Base-by-base conservation (phyloP, 306 rosid species). In the Elaeagnus macrophylla region DNA sequence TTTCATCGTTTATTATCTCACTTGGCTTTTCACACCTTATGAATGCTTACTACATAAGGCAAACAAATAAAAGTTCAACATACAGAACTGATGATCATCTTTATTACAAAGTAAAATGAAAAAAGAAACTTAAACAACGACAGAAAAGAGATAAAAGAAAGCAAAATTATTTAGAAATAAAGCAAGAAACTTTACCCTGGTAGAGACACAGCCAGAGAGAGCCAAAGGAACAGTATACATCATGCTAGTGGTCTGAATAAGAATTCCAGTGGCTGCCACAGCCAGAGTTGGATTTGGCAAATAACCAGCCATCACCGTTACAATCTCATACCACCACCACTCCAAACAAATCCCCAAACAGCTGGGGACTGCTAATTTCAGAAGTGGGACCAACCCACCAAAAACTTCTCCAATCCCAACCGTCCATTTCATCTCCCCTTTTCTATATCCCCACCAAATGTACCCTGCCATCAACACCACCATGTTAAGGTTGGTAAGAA, bases 321-420 rank as follows among this genome's bases (percentile, higher is more conserved):
- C 86, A 17, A 91, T 91, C 81, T 91, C 99, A 19, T 91, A 91
- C 99, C 99, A 91, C 99, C 99, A 91, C 99, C 99, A 91, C 76
- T 91, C 99, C 79, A 91, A 69, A 48, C 99, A 91, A 45, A 91
- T 91, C 51, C 88, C 93, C 16, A 91, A 50, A 32, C 99, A 87
- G 48, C 99, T 91, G 8, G 99, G 99, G 12, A 91, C 82, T 0
- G 99, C 96, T 65, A 91, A 49, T 40, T 43, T 76, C 75, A 86
- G 3, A 71, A 90, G 62, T 45, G 76, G 67, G 20, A 83, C 84
- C 43, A 85, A 45, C 15, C 86, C 94, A 25, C 72, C 72, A 13
- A 55, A 68, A 57, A 80, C 51, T 16, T 50, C 79, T 10, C 80
- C 72, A 18, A 74, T 56, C 67, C 78, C 70, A 42, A 57, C 53